These are phyloP conservation scores for Cladosporium austrohemisphaericum DNA, from an alignment of 2,329 filamentous ascomycete species.

Conservation along the genomic window DNA sequence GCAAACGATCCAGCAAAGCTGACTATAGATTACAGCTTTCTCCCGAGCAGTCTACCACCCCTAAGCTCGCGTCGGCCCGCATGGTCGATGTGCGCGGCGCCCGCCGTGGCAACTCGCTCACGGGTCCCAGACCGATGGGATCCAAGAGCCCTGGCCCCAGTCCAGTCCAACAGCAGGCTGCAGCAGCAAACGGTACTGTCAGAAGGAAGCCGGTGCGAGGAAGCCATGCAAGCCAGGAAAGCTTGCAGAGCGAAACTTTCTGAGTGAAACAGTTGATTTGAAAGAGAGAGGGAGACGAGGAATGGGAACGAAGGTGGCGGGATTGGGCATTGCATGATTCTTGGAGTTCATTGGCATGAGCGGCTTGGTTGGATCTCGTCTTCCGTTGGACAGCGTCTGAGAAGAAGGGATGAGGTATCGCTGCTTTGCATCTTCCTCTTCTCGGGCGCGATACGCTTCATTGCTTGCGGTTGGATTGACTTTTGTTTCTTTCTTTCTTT, in stretches of 20 bases:
- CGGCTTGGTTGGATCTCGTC: too few species aligned
- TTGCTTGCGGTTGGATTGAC: too few species aligned
- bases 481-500: too few species aligned
- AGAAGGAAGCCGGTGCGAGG: slow-evolving; percentile 23
- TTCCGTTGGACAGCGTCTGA: too few species aligned
- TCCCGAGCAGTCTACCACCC: slow-evolving; percentile 23
- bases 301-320: too few species aligned
- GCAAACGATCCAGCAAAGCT: slow-evolving; percentile 7
- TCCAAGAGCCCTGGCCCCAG: slow-evolving; percentile 31
- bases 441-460: too few species aligned
- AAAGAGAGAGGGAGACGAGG: not conserved
- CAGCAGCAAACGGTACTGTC: slow-evolving; percentile 17
- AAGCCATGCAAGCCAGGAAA: slow-evolving; percentile 14
- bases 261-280: not conserved
- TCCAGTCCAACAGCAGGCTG: not conserved
- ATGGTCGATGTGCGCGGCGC: slow-evolving; percentile 31
- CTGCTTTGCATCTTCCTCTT: too few species aligned
- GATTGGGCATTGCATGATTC: not conserved
- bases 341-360: too few species aligned
- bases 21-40: slow-evolving; percentile 22
- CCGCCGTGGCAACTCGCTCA: slow-evolving; percentile 38
- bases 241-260: slow-evolving; percentile 12
- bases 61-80: slow-evolving; percentile 24
- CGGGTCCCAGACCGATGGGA: slow-evolving; percentile 48
- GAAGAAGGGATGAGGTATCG: too few species aligned